Base-by-base conservation (phyloP, 2,329 filamentous ascomycete species). In the Xylariaceae sp. region DNA sequence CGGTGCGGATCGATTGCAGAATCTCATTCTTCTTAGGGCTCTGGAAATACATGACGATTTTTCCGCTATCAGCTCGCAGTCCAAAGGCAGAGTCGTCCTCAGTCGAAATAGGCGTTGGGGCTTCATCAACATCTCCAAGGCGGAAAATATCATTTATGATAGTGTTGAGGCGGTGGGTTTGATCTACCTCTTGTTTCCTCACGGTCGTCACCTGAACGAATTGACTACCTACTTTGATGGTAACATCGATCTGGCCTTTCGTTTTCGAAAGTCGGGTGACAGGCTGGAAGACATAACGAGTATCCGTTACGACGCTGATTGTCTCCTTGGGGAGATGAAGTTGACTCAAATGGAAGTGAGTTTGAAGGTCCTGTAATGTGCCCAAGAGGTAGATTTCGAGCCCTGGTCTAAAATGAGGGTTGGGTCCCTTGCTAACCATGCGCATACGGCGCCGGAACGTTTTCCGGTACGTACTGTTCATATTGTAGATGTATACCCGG, bases 121-220 rank as follows among this genome's bases (percentile, higher is more conserved):
- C 79, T 64, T 86, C 83, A 47, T 86, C 83, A 12, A 86, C 75
- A 44, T 86, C 83, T 4, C 79, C 74, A 3, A 86, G 68, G 8
- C 81, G 77, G 64, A 86, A 86, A 23, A 86, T 83, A 54, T 86
- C 83, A 55, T 86, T 86, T 53, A 86, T 75, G 1, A 79, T 81
- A 7, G 81, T 79, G 57, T 74, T 79, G 20, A 86, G 69, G 11
- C 76, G 76, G 49, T 80, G 73, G 5, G 76, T 78, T 16, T 82
- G 78, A 37, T 83, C 73, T 7, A 86, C 76, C 51, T 86, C 83
- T 57, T 85, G 82, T 55, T 83, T 85, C 61, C 83, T 82, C 7
- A 76, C 75, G 4, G 83, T 86, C 3, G 82, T 84, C 27, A 86
- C 76, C 58, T 86, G 83, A 6, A 86, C 79, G 55, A 84, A 86